Evolutionary conservation across 2,329 filamentous ascomycete genomes (phyloP), one percentile per base, ranked within the genome.

Genomic region (Proliferodiscus dingleyae): DNA sequence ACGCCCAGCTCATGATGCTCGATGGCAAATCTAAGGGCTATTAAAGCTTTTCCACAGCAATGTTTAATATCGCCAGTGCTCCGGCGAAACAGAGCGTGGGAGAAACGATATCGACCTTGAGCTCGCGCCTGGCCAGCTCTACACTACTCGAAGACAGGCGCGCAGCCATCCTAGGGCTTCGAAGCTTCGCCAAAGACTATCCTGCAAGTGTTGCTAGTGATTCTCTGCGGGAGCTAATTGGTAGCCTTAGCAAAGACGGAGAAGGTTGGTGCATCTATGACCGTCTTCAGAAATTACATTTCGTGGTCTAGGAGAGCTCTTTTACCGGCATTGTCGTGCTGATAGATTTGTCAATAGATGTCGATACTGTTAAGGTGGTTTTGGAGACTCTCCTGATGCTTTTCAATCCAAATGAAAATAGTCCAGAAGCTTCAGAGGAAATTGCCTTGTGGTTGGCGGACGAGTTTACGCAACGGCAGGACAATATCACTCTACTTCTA

Each of bases 401-500:
- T 32, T 97, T 97, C 66, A 81, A 68, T 52, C 80, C 81, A 32
- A 83, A 83, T 56, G 73, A 77, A 57, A 71, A 74, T 62, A 94
- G 88, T 73, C 78, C 89, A 24, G 91, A 97, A 75, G 89, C 91
- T 43, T 95, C 91, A 11, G 91, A 97, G 54, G 93, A 98, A 68
- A 94, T 98, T 58, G 86, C 86, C 15, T 73, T 97, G 22, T 98
- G 93, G 89, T 75, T 98, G 48, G 93, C 93, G 43, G 93, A 98
- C 68, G 91, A 97, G 67, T 98, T 98, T 65, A 96, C 93, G 26
- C 90, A 95, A 74, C 83, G 88, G 52, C 90, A 96, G 78, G 91
- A 97, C 69, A 97, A 98, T 66, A 91, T 96, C 51, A 91, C 88
- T 2, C 73, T 93, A 13, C 78, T 98, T 19, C 79, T 98, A 50